Evolutionary conservation across 345 rosid genomes (phyloP).

Genomic region (Excoecaria cochinchinensis): DNA sequence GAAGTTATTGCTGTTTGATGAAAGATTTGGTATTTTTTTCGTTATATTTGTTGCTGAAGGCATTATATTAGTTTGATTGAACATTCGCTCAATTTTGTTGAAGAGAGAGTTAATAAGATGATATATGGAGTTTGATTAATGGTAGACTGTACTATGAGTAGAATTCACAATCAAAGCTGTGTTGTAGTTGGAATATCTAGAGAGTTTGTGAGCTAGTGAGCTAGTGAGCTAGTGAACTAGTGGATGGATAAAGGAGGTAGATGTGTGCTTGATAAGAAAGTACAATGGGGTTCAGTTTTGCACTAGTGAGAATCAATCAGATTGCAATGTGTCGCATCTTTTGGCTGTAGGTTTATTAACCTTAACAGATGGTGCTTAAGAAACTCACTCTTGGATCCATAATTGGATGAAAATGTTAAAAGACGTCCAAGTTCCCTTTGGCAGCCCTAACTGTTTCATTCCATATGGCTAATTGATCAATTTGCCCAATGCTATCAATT

Average conservation of each 20-base stretch:
- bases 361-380: not conserved
- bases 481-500: not conserved
- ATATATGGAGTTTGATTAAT: not conserved
- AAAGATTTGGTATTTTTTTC: not conserved
- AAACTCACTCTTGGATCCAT: not conserved
- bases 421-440: not conserved
- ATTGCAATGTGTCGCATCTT: too few species aligned
- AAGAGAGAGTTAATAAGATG: not conserved
- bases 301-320: not conserved
- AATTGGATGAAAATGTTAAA: not conserved
- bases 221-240: not conserved
- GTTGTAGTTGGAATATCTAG: not conserved
- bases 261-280: not conserved
- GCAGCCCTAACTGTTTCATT: not conserved
- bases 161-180: too few species aligned
- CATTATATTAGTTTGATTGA: not conserved
- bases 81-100: not conserved
- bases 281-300: not conserved
- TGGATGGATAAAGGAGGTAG: not conserved
- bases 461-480: not conserved
- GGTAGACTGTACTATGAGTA: not conserved
- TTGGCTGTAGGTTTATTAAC: not conserved
- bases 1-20: not conserved
- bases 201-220: conserved; percentile 4
- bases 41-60: not conserved